Conservation (phyloP, 805 yeast species). For the Hyphopichia homilentoma region DNA sequence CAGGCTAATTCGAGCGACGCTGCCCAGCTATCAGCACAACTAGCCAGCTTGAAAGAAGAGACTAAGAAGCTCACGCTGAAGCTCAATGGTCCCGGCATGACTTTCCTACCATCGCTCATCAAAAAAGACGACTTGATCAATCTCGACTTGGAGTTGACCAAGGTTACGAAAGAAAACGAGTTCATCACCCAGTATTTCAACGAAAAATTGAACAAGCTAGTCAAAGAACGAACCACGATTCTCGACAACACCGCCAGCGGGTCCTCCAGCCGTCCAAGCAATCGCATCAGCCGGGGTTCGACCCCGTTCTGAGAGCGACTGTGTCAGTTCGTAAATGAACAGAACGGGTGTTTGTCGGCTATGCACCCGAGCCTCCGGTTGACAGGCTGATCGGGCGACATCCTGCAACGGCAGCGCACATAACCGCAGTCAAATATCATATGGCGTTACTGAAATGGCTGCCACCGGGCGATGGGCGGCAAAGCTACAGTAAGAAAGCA, state of each 20-base stretch:
- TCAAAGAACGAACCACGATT: constrained; percentile 29
- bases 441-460: no score
- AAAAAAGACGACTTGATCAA: constrained; percentile 29
- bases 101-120: constrained; percentile 29
- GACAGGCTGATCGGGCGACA: no score
- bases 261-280: constrained; percentile 28
- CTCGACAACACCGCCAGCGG: constrained; percentile 27
- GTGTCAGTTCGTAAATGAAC: no score
- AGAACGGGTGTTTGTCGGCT: no score
- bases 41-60: constrained; percentile 16
- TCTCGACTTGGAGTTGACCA: constrained; percentile 22
- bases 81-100: constrained; percentile 32
- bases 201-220: constrained; percentile 31
- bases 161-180: constrained; percentile 22
- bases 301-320: constrained; percentile 36
- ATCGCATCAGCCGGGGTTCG: constrained; percentile 36
- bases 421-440: no score
- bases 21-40: constrained; percentile 19
- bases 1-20: constrained; percentile 34
- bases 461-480: no score
- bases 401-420: no score
- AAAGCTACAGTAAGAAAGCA: no score
- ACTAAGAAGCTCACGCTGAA: constrained; percentile 16
- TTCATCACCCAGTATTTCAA: constrained; percentile 24
- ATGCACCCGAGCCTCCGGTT: no score